phyloP scores from a whole-genome alignment of 2,329 filamentous ascomycete species.

The Fusarium pseudonygamai region DNA sequence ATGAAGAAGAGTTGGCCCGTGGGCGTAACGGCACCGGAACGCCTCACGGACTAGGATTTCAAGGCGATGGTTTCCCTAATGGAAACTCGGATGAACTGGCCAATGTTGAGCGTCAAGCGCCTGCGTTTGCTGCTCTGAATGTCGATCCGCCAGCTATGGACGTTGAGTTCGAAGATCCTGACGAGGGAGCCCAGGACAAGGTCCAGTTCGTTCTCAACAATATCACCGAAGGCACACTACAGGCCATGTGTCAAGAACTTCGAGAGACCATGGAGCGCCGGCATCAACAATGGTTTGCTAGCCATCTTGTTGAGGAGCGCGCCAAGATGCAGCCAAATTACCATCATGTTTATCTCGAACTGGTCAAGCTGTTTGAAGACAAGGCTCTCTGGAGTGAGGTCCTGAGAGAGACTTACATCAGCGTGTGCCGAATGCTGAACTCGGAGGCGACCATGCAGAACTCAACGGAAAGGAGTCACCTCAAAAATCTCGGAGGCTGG shows the following conservation, averaged over 20 bases:
- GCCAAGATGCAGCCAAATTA: conserved; percentile 98
- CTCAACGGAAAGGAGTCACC: conserved; percentile 82
- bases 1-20: conserved; percentile 68
- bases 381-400: conserved; percentile 85
- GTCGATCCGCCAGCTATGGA: conserved; percentile 74
- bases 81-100: conserved; percentile 73
- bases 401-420: conserved; percentile 90
- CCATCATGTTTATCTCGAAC: conserved; percentile 89
- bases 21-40: conserved; percentile 61
- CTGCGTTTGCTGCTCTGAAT: conserved; percentile 81
- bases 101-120: conserved; percentile 66
- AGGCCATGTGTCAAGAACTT: conserved; percentile 84
- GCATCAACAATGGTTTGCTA: conserved; percentile 96
- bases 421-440: conserved; percentile 87
- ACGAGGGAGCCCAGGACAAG: conserved; percentile 87
- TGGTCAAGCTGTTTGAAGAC: conserved; percentile 85
- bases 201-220: conserved; percentile 98
- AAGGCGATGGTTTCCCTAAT: conserved; percentile 69
- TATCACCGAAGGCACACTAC: conserved; percentile 87
- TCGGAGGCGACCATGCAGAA: conserved; percentile 87
- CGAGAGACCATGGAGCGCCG: conserved; percentile 79
- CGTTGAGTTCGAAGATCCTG: conserved; percentile 80
- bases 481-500: conserved; percentile 96
- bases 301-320: conserved; percentile 92
- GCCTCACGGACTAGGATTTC: conserved; percentile 49